A percentile compares a stretch with the other conserved stretches of the same genome.
These are phyloP conservation scores for Claviceps sorghi DNA, from an alignment of 2,329 filamentous ascomycete genomes.

Conservation along the genomic window DNA sequence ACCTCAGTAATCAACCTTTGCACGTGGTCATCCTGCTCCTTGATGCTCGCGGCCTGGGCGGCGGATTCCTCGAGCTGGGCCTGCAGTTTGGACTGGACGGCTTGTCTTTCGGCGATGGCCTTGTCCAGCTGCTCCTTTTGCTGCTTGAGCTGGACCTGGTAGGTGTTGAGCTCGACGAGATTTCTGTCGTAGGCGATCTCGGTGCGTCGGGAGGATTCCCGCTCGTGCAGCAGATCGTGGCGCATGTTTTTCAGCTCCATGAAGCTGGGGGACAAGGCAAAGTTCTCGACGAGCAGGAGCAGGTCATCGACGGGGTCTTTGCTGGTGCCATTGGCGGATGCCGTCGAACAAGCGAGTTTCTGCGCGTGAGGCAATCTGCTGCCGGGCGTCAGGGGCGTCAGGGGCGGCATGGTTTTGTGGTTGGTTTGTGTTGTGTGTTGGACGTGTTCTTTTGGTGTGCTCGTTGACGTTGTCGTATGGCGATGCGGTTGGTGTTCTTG, in stretches of 20 bases:
- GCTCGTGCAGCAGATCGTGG: background rate
- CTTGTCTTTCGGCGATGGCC: background rate
- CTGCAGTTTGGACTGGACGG: background rate
- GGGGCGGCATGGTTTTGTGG: background rate
- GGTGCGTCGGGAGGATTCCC: background rate
- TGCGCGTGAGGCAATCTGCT: background rate
- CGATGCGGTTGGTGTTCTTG: no score
- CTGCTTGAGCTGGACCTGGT: background rate
- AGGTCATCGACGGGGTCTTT: constrained; percentile 3
- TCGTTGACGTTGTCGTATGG: background rate
- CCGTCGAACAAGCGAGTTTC: background rate
- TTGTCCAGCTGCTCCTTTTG: background rate
- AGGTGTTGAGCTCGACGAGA: background rate
- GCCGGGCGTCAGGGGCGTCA: background rate
- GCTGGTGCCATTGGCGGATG: background rate
- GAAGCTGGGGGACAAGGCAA: background rate
- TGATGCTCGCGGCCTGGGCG: background rate
- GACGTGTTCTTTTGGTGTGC: background rate
- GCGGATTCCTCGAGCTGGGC: background rate
- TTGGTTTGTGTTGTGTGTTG: background rate
- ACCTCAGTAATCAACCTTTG: background rate
- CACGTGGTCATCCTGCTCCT: background rate
- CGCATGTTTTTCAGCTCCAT: background rate
- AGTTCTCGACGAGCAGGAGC: background rate
- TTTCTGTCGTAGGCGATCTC: background rate